phyloP scores from a whole-genome alignment of 2,329 filamentous ascomycete genomes.

The Colletotrichum caudatum region DNA sequence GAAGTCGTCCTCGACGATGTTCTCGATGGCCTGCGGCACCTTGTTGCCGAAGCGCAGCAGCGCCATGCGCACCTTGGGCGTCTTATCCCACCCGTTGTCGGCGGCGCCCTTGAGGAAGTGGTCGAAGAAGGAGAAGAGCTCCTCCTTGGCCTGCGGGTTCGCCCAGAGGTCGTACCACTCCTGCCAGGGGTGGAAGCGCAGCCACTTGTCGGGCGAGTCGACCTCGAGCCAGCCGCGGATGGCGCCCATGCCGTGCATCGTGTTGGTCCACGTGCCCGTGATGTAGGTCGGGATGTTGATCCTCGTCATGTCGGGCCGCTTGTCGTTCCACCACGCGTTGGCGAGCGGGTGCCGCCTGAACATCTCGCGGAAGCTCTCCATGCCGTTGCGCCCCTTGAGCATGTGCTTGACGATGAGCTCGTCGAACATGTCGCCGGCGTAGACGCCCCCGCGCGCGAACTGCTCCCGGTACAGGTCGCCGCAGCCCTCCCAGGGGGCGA shows the following conservation, averaged over 20 bases:
- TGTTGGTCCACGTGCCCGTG: slow-evolving; percentile 38
- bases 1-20: slow-evolving; percentile 49
- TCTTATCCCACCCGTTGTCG: slow-evolving; percentile 60
- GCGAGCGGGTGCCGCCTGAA: slow-evolving; percentile 42
- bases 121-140: slow-evolving; percentile 60
- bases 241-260: slow-evolving; percentile 47
- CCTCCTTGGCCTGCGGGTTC: slow-evolving; percentile 44
- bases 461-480: slow-evolving; percentile 45
- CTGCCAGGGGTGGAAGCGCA: slow-evolving; percentile 44
- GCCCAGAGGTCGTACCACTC: slow-evolving; percentile 32
- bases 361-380: slow-evolving; percentile 45
- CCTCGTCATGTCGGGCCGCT: slow-evolving; percentile 43
- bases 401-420: slow-evolving; percentile 40
- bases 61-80: slow-evolving; percentile 56
- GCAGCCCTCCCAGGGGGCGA: slow-evolving; percentile 57
- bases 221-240: slow-evolving; percentile 49
- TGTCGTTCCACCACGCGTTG: slow-evolving; percentile 46
- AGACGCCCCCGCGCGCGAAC: slow-evolving; percentile 45
- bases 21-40: slow-evolving; percentile 45
- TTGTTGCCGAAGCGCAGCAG: slow-evolving; percentile 48
- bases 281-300: slow-evolving; percentile 45
- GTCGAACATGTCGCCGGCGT: slow-evolving; percentile 43
- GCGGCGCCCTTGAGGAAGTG: slow-evolving; percentile 55
- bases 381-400: slow-evolving; percentile 43
- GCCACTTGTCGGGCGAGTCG: slow-evolving; percentile 56